Base-by-base conservation (phyloP, 495 filamentous ascomycete genomes). In the Staphylotrichum longicolle region DNA sequence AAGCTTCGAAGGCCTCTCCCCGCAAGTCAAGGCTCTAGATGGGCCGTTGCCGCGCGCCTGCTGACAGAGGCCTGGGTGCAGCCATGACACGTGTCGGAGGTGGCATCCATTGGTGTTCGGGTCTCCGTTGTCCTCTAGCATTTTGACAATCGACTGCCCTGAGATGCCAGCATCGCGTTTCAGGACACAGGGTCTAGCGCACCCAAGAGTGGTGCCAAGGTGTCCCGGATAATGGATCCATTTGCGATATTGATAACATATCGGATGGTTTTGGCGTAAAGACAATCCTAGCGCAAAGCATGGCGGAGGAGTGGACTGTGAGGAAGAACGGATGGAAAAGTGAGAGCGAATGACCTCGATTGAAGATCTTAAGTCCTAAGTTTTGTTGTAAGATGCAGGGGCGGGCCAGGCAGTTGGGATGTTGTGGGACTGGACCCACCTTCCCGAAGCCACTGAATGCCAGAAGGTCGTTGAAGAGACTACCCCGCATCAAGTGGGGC, bases 41-140 rank as follows among this genome's bases (percentile, higher is more conserved):
- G 6, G 37, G 5, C 10, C 37, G 7, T 55, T 61, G 58, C 50
- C 50, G 58, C 58, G 58, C 58, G 58, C 51, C 50, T 61, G 58
- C 30, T n/a, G 20, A 1, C 14, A 52, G n/a, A 3, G 3, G 12
- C 20, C 14, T 6, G 12, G 15, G 7, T n/a, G 30, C 8, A 40
- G 20, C 53, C 53, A n/a, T 51, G 53, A 57, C 60, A 62, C 60
- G 53, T 62, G 53, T 44, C 60, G n/a, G 20, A 35, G 14, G 46
- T n/a, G 33, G 3, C 8, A 48, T 30, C 30, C 48, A 61, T 49
- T 54, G 48, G 48, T 9, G 27, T 45, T 45, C 44, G 9, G 32
- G 9, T 41, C 42, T 14, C 40, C 12, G 45, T 44, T 15, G 14
- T 20, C 15, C 45, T 10, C 20, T 3, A 44, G 32, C 4, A 8